Base-by-base conservation (phyloP, 176 grass and related monocot species). In the Chrysopogon serrulatus region DNA sequence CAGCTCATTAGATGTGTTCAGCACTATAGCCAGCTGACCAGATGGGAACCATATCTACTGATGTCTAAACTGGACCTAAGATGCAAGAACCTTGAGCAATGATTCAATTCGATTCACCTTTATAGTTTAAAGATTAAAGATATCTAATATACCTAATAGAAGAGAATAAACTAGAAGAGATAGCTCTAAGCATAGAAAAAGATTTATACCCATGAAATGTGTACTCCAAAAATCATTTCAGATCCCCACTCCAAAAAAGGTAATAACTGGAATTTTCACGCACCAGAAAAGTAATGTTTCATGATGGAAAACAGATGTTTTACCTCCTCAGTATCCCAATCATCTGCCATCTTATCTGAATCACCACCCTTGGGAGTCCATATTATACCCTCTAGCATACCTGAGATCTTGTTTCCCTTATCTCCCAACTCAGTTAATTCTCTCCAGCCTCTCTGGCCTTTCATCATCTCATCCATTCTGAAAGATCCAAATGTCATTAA, bases 401-500 rank as follows among this genome's bases (percentile, higher is more conserved):
- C 93, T 23, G 89, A 84, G 27, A 99, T 87, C 72, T 94, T 99
- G 39, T 94, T 91, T 47, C 92, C 89, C 79, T 99, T 99, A 23
- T 94, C 93, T 27, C 93, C 96, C 54, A 99, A 51, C 51, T 90
- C 73, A 61, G 79, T 79, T 27, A 99, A 74, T 81, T 99, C 96
- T 89, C 93, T 99, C 96, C 96, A 99, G 23, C 96, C 96, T 80
- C 93, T 90, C 43, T 99, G 93, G 41, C 96, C 96, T 90, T 90
- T 88, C 96, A 99, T 99, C 96, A 99, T 99, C 75, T 95, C 96
- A 65, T 99, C 96, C 91, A 99, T 96, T 83, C 96, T 99, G 86
- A 85, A 88, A 83, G 62, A 81, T 63, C 24, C 63, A 79, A 54
- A 71, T 43, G 15, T 65, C 35, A 49, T 30, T 28, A 57, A 59